Base-by-base conservation (phyloP, 257 asterid genomes). In the Sherardia arvensis region DNA sequence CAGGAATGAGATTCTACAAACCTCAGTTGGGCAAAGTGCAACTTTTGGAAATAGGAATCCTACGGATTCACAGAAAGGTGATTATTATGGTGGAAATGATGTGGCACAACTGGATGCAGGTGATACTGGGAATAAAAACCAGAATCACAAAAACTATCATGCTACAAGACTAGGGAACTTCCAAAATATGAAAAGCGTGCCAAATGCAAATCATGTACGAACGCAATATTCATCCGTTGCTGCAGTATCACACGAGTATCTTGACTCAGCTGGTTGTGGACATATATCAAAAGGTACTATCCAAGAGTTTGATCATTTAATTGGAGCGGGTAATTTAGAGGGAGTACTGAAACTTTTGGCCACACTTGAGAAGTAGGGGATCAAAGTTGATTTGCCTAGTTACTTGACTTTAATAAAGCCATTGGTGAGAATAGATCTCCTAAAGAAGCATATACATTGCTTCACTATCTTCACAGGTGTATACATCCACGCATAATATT, bases 371-470 rank as follows among this genome's bases (percentile, higher is more conserved):
- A 74, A 75, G 71, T 83, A 80, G 54, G 76, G 77, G 45, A 27
- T 76, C 10, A 55, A 40, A 20, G 80, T 91, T 71, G 94, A 83
- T 29, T 73, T 81, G 74, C 72, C 94, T 66, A 78, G 74, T 29
- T 91, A 79, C 54, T 29, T 76, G 40, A 73, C 74, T 7, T 53
- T 91, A 71, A 78, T 91, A 83, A 74, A 66, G 74, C 67, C 21
- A 86, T 96, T 59, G 81, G 94, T 20, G 90, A 83, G 74, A 77
- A 81, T 47, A 78, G 73, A 71, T 86, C 90, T 64, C 68, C 81
- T 38, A 81, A 73, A 25, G 81, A 79, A 75, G 95, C 91, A 11
- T 88, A 80, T 76, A 68, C 72, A 34, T 76, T 88, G 53, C 95
- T 88, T 40, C 61, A 74, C 21, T 87, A 78, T 74, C 88, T 91